Evolutionary conservation across 495 filamentous ascomycete species (phyloP), one percentile per base, ranked within the genome.

Genomic region (Xylaria castorea): DNA sequence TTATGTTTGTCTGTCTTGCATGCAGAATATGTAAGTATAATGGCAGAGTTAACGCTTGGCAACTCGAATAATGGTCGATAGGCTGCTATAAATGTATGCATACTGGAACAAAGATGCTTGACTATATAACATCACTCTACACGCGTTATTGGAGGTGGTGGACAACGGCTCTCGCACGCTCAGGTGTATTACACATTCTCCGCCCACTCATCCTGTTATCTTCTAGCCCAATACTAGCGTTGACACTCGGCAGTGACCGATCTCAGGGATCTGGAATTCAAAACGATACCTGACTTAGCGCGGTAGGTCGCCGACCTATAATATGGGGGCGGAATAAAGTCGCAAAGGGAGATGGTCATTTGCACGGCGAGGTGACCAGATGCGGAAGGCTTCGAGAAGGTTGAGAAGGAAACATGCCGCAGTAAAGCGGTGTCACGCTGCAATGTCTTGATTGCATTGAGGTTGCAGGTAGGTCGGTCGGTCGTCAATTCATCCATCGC

Each of bases 341-440:
- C 62, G 66, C 66, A 65, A 53, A 58, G 30, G 57, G 25, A 58
- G 71, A 75, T 79, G 77, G 75, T 74, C 73, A 63, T 66, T 46
- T 74, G 65, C 44, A 71, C 77, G 77, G 77, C 73, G 57, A 74
- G 73, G 62, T 75, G 68, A 55, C 77, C 72, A 61, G 64, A 79
- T 74, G 73, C 65, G 77, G 77, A 79, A 79, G 77, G 77, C 77
- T 79, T 79, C 77, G 75, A 79, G 77, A 79, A 79, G 71, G 67
- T 61, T 63, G 67, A 73, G 76, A 71, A 71, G 20, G 22, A 70
- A 61, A 50, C n/a, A n/a, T 25, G 67, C 55, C 40, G 67, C 40
- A 46, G 67, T 55, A 70, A 70, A 70, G 67, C 67, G 40, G 53
- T 44, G 67, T 50, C 67, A 40, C 55, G 57, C 38, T 61, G 67